Conservation (phyloP, 768 basidiomycete species). For the Auricularia heimuer region DNA sequence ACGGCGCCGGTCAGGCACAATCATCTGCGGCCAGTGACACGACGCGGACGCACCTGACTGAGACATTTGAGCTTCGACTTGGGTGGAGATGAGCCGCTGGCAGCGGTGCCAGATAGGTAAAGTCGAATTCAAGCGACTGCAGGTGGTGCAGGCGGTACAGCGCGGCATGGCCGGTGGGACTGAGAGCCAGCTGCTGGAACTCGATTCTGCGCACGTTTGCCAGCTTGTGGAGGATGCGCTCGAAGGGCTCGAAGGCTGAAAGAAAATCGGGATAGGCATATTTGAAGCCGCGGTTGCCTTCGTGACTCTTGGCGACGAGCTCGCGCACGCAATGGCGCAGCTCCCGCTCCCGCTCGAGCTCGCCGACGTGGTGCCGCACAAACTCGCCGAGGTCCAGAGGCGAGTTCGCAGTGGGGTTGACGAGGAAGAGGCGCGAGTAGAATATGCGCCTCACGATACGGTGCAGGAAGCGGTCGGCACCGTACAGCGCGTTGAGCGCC, state of each 20-base stretch:
- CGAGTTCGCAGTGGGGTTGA: background rate
- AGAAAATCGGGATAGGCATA: background rate
- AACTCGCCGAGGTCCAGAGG: background rate
- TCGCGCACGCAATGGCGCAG: background rate
- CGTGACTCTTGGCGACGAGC: background rate
- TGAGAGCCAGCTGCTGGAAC: background rate
- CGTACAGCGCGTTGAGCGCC: background rate
- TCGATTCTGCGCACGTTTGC: background rate
- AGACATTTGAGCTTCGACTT: background rate
- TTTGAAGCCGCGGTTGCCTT: background rate
- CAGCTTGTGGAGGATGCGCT: background rate
- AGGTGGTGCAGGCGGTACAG: background rate
- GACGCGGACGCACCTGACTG: background rate
- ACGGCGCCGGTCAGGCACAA: background rate
- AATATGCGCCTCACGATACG: background rate
- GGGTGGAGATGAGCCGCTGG: background rate
- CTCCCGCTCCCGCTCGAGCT: background rate
- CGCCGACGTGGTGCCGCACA: background rate
- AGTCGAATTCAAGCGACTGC: background rate
- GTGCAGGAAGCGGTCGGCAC: background rate
- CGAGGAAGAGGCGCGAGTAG: background rate
- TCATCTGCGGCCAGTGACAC: background rate
- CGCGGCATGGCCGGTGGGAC: background rate
- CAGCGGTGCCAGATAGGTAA: background rate
- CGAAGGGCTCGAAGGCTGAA: background rate